Evolutionary conservation across 1,284 basidiomycete species (phyloP).

Genomic region (Tilletia walkeri): DNA sequence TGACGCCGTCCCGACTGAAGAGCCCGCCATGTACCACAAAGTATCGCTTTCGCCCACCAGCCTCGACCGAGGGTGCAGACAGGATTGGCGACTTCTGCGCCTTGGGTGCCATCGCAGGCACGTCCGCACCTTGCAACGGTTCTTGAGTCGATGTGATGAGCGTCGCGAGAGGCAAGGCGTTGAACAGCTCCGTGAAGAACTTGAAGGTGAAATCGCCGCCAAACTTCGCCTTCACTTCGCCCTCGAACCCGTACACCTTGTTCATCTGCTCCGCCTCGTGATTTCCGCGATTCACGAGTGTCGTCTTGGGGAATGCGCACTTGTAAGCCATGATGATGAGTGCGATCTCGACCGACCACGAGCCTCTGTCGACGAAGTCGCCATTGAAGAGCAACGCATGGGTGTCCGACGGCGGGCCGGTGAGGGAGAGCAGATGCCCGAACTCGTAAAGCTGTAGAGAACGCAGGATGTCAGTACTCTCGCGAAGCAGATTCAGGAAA

Average conservation of each 20-base stretch:
- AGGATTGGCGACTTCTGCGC: conserved; percentile 64
- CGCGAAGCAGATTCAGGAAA: too few relatives aligned
- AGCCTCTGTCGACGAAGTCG: conserved; percentile 80
- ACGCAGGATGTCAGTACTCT: not conserved
- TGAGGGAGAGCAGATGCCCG: conserved; percentile 79
- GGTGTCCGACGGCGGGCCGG: conserved; percentile 61
- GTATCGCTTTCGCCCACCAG: conserved; percentile 73
- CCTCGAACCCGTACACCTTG: conserved; percentile 86
- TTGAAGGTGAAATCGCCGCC: conserved; percentile 52
- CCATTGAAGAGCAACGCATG: conserved; percentile 55
- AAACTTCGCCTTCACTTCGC: conserved; percentile 73
- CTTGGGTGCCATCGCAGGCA: conserved; percentile 37
- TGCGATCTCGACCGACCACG: conserved; percentile 95
- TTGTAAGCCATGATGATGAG: conserved; percentile 92
- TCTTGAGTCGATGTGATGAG: conserved; percentile 72
- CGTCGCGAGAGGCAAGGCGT: conserved; percentile 72
- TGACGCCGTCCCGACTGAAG: conserved; percentile 90
- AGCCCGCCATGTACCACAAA: conserved; percentile 90
- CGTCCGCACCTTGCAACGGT: conserved; percentile 56
- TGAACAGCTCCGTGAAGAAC: conserved; percentile 49
- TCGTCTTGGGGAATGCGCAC: conserved; percentile 62
- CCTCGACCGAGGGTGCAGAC: conserved; percentile 56
- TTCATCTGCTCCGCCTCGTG: conserved; percentile 90
- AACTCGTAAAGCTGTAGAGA: conserved; percentile 77
- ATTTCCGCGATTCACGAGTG: conserved; percentile 71